Evolutionary conservation across 2,329 filamentous ascomycete species (phyloP), one percentile per base, ranked within the genome.

Genomic region (Calonectria fujianensis): DNA sequence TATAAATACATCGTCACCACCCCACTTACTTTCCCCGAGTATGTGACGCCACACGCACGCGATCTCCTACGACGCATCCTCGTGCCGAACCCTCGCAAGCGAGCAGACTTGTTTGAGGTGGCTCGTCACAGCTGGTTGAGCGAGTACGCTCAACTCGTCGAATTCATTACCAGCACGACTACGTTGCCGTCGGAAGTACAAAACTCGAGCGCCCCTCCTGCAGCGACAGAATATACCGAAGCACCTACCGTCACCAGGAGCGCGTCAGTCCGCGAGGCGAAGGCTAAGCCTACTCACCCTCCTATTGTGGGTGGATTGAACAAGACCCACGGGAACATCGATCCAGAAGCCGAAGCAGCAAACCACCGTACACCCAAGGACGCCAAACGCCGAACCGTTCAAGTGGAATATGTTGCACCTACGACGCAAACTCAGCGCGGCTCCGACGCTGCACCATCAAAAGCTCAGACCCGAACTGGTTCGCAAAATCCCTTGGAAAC

Each of bases 1-100:
- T 99, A 99, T 90, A 98, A 98, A 87, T 99, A 99, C 86, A 99
- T 99, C 80, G 96, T 98, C 74, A 97, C 95, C 70, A 99, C 97
- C 1, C 96, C 96, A 45, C 91, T 99, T 52, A 98, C 96, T 5
- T 99, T 99, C 84, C 97, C 97, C 75, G 97, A 99, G 92, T 98
- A 98, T 84, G 97, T 99, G 79, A 98, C 97, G 10, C 97, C 97
- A 10, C 97, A 99, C 85, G 96, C 97, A 29, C 92, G 97, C 81
- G 97, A 99, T 85, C 90, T 99, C 0, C 89, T 99, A 61, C 93
- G 97, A 75, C 93, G 97, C 69, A 99, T 99, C 74, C 90, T 99
- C 54, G 97, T 99, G 0, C 96, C 97, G 8, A 97, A 98, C 84
- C 97, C 97, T 67, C 91, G 97, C 77, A 97, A 98, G 86, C 93